phyloP scores from a whole-genome alignment of 1,139 yeast genomes.

The Scheffersomyces insectosa region DNA sequence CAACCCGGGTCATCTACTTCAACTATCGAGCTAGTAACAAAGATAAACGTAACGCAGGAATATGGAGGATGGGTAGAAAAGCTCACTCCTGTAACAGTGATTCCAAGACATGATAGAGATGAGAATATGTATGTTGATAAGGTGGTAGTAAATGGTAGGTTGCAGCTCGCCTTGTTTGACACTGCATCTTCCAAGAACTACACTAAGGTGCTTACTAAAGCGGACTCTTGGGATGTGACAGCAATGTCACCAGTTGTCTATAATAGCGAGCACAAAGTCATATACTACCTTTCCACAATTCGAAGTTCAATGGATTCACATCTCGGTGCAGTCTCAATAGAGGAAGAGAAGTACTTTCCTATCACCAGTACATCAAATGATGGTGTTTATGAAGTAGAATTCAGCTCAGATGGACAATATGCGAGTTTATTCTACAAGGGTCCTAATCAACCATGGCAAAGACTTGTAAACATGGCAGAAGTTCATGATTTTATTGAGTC shows the following conservation, averaged over 20 bases:
- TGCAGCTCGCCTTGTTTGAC: conserved; percentile 70
- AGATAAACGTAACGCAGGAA: conserved; percentile 38
- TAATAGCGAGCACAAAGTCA: conserved; percentile 48
- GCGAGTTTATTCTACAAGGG: conserved; percentile 58
- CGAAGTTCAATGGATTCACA: conserved; percentile 59
- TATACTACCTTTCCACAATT: conserved; percentile 68
- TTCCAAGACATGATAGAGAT: conserved; percentile 41
- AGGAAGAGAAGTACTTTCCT: conserved; percentile 2
- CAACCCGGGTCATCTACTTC: conserved; percentile 30
- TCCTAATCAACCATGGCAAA: conserved; percentile 68
- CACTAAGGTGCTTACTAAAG: conserved; percentile 47
- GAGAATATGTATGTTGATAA: conserved; percentile 72
- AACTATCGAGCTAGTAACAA: conserved; percentile 14
- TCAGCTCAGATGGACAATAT: conserved; percentile 59
- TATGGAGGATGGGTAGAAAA: conserved; percentile 62
- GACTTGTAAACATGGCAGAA: conserved; percentile 46
- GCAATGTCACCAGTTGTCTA: conserved; percentile 56
- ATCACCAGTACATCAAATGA: conserved; percentile 25
- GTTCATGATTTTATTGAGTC: conserved; percentile 22
- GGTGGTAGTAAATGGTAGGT: conserved; percentile 60
- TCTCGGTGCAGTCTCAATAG: conserved; percentile 24
- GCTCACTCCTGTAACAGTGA: conserved; percentile 31
- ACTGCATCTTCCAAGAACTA: conserved; percentile 47
- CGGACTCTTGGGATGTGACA: conserved; percentile 70
- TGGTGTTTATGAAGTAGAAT: conserved; percentile 35